Evolutionary conservation across 371 early-diverging fungal species (phyloP).

Genomic region (Mucor sp.): DNA sequence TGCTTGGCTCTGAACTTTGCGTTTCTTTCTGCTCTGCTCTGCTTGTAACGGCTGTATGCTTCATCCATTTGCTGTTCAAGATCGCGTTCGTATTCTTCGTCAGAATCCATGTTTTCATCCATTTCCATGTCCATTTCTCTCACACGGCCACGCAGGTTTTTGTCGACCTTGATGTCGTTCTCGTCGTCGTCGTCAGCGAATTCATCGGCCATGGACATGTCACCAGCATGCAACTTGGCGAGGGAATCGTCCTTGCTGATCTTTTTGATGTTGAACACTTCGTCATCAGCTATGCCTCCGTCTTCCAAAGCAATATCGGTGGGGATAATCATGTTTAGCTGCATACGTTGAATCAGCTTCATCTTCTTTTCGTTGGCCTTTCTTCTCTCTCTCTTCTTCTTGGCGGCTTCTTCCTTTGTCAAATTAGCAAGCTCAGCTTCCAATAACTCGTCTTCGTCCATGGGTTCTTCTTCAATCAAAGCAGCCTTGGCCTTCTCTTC

Average conservation of each 20-base stretch:
- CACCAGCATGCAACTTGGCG: slow-evolving; percentile 53
- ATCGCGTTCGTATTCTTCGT: slow-evolving; percentile 51
- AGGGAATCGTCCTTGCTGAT: slow-evolving; percentile 57
- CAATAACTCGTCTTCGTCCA: slow-evolving; percentile 60
- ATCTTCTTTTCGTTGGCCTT: slow-evolving; percentile 77
- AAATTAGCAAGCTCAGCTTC: slow-evolving; percentile 65
- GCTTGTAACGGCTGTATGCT: slow-evolving; percentile 71
- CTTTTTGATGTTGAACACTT: slow-evolving; percentile 61
- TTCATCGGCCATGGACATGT: slow-evolving; percentile 60
- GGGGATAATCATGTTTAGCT: slow-evolving; percentile 91
- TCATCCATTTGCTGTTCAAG: slow-evolving; percentile 79
- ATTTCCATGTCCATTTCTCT: slow-evolving; percentile 42
- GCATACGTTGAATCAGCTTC: slow-evolving; percentile 84
- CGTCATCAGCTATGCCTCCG: slow-evolving; percentile 62
- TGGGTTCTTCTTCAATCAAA: slow-evolving; percentile 52
- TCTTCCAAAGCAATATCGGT: slow-evolving; percentile 85
- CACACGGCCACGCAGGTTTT: slow-evolving; percentile 31
- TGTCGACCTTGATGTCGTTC: slow-evolving; percentile 38
- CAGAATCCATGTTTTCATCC: slow-evolving; percentile 40
- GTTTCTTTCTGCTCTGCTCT: slow-evolving; percentile 73
- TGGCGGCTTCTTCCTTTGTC: slow-evolving; percentile 60
- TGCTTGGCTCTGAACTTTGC: slow-evolving; percentile 76
- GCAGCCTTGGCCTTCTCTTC: slow-evolving; percentile 38
- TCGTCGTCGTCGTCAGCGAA: slow-evolving; percentile 42
- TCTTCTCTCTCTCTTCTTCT: slow-evolving; percentile 60